These are phyloP conservation scores for Yamadazyma sp. DNA, from an alignment of 1,139 yeast genomes.

Conservation along the genomic window DNA sequence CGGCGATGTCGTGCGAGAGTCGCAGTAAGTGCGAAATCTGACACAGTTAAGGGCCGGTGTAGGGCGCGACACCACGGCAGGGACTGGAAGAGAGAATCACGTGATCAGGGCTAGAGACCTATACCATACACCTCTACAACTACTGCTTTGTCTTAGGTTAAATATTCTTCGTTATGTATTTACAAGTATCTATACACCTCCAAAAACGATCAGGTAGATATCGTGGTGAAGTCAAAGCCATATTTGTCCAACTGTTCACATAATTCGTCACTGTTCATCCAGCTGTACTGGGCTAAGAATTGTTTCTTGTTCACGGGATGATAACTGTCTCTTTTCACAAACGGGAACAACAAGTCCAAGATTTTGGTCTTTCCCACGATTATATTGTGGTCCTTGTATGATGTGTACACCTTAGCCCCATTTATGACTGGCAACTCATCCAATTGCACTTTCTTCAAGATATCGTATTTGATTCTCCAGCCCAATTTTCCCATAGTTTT, in stretches of 20 bases:
- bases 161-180: neutral
- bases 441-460: constrained; percentile 42
- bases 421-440: constrained; percentile 25
- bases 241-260: constrained; percentile 37
- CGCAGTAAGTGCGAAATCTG: neutral
- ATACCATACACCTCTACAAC: too few species aligned
- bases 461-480: constrained; percentile 81
- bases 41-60: too few species aligned
- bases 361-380: constrained; percentile 65
- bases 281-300: constrained; percentile 28
- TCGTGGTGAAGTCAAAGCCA: constrained; percentile 29
- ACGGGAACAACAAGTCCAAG: constrained; percentile 52
- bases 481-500: constrained; percentile 92
- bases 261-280: constrained; percentile 42
- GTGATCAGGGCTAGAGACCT: neutral
- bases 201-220: constrained; percentile 1
- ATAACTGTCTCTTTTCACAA: constrained; percentile 48
- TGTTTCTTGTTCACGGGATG: constrained; percentile 43
- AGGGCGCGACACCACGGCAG: neutral
- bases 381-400: constrained; percentile 45
- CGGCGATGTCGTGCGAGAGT: neutral
- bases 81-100: neutral
- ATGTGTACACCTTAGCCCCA: constrained; percentile 42
- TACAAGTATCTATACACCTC: constrained; percentile 1
- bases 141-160: too few species aligned